A percentile compares a stretch with the other conserved stretches of the same genome.
Evolutionary conservation across 768 basidiomycete genomes (phyloP).

Genomic region (Daedaleopsis sinensis): DNA sequence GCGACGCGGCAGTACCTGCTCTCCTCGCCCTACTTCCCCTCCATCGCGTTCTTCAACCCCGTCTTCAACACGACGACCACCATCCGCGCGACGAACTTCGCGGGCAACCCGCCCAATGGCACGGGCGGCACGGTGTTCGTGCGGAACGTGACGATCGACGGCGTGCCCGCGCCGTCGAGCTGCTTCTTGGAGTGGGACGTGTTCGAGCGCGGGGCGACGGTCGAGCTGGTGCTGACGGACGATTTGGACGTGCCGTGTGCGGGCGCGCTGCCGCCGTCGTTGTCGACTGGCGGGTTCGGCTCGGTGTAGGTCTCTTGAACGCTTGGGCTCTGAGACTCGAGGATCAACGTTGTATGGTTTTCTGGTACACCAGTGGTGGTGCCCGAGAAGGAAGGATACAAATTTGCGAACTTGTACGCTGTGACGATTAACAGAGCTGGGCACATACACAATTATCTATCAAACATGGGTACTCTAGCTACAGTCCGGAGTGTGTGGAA

Average conservation of each 20-base stretch:
- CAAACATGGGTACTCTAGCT: no score
- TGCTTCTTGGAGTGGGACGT: constrained; percentile 71
- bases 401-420: no score
- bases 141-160: constrained; percentile 61
- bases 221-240: constrained; percentile 58
- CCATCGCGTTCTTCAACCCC: constrained; percentile 63
- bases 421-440: no score
- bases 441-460: no score
- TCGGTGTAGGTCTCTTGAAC: background rate
- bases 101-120: constrained; percentile 50
- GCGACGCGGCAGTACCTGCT: constrained; percentile 62
- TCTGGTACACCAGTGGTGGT: no score
- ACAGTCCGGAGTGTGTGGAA: no score
- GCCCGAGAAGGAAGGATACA: no score
- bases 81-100: constrained; percentile 53
- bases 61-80: constrained; percentile 57
- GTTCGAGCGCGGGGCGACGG: constrained; percentile 51
- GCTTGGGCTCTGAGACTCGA: constrained; percentile 20
- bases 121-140: constrained; percentile 44
- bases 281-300: constrained; percentile 61
- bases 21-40: constrained; percentile 63
- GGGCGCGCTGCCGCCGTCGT: constrained; percentile 57
- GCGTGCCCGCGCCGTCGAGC: constrained; percentile 58
- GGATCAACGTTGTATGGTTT: background rate
- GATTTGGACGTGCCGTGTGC: constrained; percentile 56